Conservation (phyloP, 2,329 filamentous ascomycete genomes). For the Alternaria infectoria region DNA sequence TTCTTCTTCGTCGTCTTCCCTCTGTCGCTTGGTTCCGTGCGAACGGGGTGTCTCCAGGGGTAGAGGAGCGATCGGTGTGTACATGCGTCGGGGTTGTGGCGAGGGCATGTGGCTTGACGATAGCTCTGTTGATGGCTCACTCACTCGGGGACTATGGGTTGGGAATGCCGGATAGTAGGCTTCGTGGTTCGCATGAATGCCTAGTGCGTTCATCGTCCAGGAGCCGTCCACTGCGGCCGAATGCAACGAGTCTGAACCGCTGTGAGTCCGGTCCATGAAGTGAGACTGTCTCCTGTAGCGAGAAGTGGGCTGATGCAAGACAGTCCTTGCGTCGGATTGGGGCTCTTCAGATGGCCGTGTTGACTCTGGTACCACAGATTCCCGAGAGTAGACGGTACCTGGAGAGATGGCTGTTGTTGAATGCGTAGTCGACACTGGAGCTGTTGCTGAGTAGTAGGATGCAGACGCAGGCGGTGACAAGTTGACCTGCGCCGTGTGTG, state of each 20-base stretch:
- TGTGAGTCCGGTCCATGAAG: conserved; percentile 44
- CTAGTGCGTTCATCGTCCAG: conserved; percentile 52
- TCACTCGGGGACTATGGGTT: conserved; percentile 41
- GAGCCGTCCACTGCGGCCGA: conserved; percentile 43
- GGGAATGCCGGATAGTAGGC: conserved; percentile 42
- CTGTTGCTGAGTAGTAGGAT: conserved; percentile 30
- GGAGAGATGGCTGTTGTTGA: conserved; percentile 39
- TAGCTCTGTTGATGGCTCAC: conserved; percentile 40
- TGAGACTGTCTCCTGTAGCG: conserved; percentile 16
- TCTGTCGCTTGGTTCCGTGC: conserved; percentile 44
- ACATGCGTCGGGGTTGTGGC: conserved; percentile 51
- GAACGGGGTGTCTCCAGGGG: conserved; percentile 43
- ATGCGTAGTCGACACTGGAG: conserved; percentile 24
- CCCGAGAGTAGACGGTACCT: conserved; percentile 36
- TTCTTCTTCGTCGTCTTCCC: conserved; percentile 46
- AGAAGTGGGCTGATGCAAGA: conserved; percentile 16
- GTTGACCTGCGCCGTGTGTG: conserved; percentile 37
- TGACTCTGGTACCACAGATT: conserved; percentile 30
- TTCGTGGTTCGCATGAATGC: conserved; percentile 44
- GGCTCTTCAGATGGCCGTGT: conserved; percentile 29
- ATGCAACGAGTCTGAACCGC: conserved; percentile 53
- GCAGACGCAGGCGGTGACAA: conserved; percentile 28
- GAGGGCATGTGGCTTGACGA: conserved; percentile 32
- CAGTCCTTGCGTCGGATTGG: conserved; percentile 15
- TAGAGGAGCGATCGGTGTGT: conserved; percentile 54